phyloP scores from a whole-genome alignment of 768 basidiomycete genomes.

The Mrakia blollopis region DNA sequence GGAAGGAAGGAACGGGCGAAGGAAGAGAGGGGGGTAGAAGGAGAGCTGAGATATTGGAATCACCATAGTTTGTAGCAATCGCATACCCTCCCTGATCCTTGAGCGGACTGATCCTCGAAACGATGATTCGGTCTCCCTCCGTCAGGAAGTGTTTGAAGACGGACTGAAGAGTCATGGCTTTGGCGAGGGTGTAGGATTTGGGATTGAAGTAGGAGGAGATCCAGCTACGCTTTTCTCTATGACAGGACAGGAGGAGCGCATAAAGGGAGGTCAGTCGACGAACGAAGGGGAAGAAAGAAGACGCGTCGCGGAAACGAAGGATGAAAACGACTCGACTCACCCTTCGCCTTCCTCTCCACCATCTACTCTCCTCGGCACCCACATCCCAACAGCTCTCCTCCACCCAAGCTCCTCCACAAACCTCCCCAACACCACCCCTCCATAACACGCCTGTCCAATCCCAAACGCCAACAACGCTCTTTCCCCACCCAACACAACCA shows the following conservation, averaged over 20 bases:
- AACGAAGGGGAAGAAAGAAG: background rate
- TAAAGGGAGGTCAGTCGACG: background rate
- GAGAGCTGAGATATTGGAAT: too few species aligned
- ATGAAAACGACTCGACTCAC: constrained; percentile 12
- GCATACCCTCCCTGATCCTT: constrained; percentile 92
- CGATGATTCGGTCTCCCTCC: constrained; percentile 86
- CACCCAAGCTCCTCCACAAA: constrained; percentile 50
- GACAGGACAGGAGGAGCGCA: background rate
- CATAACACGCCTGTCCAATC: constrained; percentile 73
- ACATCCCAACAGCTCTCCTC: constrained; percentile 12
- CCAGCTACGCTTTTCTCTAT: background rate
- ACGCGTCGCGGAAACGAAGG: background rate
- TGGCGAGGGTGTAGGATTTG: constrained; percentile 57
- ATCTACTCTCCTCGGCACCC: constrained; percentile 10
- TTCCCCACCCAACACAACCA: constrained; percentile 50
- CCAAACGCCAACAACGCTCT: constrained; percentile 78
- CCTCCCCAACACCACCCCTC: constrained; percentile 53
- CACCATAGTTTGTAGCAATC: constrained; percentile 91
- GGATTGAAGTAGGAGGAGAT: constrained; percentile 48
- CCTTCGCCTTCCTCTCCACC: background rate
- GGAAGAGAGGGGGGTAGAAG: too few species aligned
- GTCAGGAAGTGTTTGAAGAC: constrained; percentile 91
- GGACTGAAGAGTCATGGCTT: constrained; percentile 82
- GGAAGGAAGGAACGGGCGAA: too few species aligned
- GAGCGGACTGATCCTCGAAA: constrained; percentile 76